A percentile compares a stretch with the other conserved stretches of the same genome.
Evolutionary conservation across 148 eudicot genomes (phyloP).

Genomic region (Polygonum maritimum): DNA sequence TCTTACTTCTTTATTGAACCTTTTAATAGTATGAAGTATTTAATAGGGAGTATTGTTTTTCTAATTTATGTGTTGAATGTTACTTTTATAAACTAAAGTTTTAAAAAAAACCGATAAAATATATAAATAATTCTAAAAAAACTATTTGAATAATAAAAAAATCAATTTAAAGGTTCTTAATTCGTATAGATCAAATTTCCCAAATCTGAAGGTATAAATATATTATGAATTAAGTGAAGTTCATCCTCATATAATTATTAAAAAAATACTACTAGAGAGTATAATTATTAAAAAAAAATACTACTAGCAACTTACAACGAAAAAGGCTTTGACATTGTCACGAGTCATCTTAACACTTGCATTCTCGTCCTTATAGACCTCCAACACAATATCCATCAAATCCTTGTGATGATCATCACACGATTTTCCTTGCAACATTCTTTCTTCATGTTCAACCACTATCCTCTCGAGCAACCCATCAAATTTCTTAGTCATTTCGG

Average conservation of each 20-base stretch:
- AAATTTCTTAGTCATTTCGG: conserved; percentile 6
- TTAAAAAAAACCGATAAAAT: background rate
- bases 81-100: too few species aligned
- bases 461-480: conserved; percentile 26
- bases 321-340: conserved; percentile 26
- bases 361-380: conserved; percentile 18
- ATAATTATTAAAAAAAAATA: too few species aligned
- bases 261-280: background rate
- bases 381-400: conserved; percentile 27
- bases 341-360: conserved; percentile 24
- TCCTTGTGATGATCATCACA: conserved; percentile 11
- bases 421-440: background rate
- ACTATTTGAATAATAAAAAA: too few species aligned
- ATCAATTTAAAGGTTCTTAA: too few species aligned
- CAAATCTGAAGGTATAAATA: background rate
- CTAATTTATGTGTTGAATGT: too few species aligned
- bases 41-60: too few species aligned
- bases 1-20: too few species aligned
- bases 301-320: conserved; percentile 17
- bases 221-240: background rate
- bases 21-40: too few species aligned
- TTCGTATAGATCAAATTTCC: background rate
- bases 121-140: too few species aligned
- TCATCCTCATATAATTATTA: background rate
- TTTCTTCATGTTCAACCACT: conserved; percentile 20